Evolutionary conservation across 495 filamentous ascomycete species (phyloP), one percentile per base, ranked within the genome.

Genomic region (Daldinia concentrica): DNA sequence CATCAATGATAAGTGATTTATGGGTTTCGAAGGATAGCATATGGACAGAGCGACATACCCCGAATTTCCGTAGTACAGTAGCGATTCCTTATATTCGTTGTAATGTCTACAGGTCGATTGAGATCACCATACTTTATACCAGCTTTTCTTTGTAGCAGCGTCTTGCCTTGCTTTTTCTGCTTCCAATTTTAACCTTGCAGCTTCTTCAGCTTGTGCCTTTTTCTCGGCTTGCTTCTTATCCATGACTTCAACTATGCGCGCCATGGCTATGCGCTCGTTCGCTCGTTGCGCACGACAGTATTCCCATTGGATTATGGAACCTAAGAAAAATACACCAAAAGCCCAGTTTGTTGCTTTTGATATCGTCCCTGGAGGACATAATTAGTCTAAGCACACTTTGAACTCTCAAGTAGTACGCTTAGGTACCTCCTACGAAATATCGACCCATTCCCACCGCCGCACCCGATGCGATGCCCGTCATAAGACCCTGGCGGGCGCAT

Each of bases 401-500:
- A 62, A 45, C 19, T 39, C 22, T 34, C 17, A 6, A 22, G 50
- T 50, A 24, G 15, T 14, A 27, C 14, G 30, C 39, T 78, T 83
- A 62, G 50, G 50, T 85, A 95, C 93, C 90, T 81, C 93, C 90
- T 55, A 92, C 79, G 12, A 98, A 77, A 76, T 86, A 90, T 45
- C 91, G 85, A 43, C 92, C 65, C 39, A 88, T 90, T 48, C 94
- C 94, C 32, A 92, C 76, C 22, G 83, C 91, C 66, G 93, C 90
- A 9, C 92, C 94, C 6, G 86, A 85, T 2, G 87, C 90, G 72
- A 98, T 95, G 26, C 94, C 95, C 1, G 90, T 88, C 74, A 98
- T 80, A 62, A 97, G 80, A 15, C 92, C 89, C 72, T 95, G 90
- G 29, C 95, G 88, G 4, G 91, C 90, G 80, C 95, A 98, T 19